Evolutionary conservation across 2,329 filamentous ascomycete genomes (phyloP).

Genomic region (Penicillium hordei): DNA sequence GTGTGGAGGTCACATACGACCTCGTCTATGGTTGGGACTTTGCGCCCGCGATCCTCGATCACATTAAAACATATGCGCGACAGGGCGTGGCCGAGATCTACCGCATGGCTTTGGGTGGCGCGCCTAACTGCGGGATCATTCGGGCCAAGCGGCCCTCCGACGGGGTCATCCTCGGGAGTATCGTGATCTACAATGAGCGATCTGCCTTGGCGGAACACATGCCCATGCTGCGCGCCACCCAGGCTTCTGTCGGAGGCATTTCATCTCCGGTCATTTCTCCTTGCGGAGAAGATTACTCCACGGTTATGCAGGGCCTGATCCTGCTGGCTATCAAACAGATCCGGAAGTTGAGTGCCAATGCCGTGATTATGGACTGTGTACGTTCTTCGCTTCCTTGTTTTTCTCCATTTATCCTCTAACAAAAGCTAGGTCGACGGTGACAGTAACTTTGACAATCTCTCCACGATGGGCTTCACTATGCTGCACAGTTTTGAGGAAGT

Average conservation of each 20-base stretch:
- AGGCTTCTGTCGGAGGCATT: constrained; percentile 67
- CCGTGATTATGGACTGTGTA: constrained; percentile 78
- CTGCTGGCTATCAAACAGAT: constrained; percentile 79
- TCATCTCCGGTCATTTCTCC: constrained; percentile 75
- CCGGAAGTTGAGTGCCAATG: constrained; percentile 71
- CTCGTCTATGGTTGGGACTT: constrained; percentile 79
- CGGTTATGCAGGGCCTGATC: constrained; percentile 74
- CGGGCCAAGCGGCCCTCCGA: constrained; percentile 71
- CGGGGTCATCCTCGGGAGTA: constrained; percentile 69
- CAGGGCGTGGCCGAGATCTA: constrained; percentile 80
- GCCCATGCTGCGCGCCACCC: constrained; percentile 63
- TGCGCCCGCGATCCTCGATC: constrained; percentile 68
- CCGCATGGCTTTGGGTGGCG: constrained; percentile 69
- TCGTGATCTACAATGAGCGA: constrained; percentile 73
- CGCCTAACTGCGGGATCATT: constrained; percentile 74
- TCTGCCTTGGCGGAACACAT: constrained; percentile 69
- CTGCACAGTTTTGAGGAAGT: constrained; percentile 81
- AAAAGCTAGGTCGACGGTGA: constrained; percentile 64
- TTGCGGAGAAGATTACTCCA: constrained; percentile 65
- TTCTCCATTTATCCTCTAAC: constrained; percentile 20
- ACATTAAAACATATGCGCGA: constrained; percentile 71
- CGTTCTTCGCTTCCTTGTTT: constrained; percentile 37
- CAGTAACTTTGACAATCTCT: constrained; percentile 69
- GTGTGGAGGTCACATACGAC: constrained; percentile 75
- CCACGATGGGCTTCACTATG: constrained; percentile 76